A percentile compares a stretch with the other conserved stretches of the same genome.
Conservation (phyloP, 2,329 filamentous ascomycete species). For the Fusarium armeniacum region DNA sequence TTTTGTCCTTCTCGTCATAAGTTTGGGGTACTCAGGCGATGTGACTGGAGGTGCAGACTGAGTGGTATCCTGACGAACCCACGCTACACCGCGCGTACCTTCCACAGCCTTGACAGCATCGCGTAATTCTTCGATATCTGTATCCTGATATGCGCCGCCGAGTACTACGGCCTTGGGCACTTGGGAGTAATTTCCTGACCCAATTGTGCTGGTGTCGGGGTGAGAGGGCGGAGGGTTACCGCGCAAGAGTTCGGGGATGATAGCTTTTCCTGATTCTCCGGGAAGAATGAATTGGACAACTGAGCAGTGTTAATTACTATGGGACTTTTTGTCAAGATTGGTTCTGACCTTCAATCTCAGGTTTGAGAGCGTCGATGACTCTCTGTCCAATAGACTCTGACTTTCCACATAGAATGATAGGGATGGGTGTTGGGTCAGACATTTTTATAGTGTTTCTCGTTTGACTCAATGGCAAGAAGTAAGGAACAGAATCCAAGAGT, state of each 20-base stretch:
- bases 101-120: constrained; percentile 12
- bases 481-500: accelerated
- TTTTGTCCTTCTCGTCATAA: constrained; percentile 32
- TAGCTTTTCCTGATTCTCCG: constrained; percentile 23
- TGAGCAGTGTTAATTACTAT: neutral
- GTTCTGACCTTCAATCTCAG: constrained; percentile 30
- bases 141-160: constrained; percentile 27
- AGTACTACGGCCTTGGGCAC: constrained; percentile 19
- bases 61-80: constrained; percentile 28
- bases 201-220: constrained; percentile 17
- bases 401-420: constrained; percentile 38
- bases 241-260: constrained; percentile 19
- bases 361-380: constrained; percentile 28
- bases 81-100: constrained; percentile 11
- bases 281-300: constrained; percentile 35
- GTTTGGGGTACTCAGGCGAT: constrained; percentile 28
- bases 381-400: constrained; percentile 23
- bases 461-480: neutral
- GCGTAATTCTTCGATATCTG: constrained; percentile 5
- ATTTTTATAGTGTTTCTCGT: neutral
- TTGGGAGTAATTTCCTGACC: constrained; percentile 10
- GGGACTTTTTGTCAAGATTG: neutral
- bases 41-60: constrained; percentile 20
- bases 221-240: constrained; percentile 5
- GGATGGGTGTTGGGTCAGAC: constrained; percentile 1